These are phyloP conservation scores for Trichomonascaceae sp. DNA, from an alignment of 1,139 yeast genomes.

Conservation along the genomic window DNA sequence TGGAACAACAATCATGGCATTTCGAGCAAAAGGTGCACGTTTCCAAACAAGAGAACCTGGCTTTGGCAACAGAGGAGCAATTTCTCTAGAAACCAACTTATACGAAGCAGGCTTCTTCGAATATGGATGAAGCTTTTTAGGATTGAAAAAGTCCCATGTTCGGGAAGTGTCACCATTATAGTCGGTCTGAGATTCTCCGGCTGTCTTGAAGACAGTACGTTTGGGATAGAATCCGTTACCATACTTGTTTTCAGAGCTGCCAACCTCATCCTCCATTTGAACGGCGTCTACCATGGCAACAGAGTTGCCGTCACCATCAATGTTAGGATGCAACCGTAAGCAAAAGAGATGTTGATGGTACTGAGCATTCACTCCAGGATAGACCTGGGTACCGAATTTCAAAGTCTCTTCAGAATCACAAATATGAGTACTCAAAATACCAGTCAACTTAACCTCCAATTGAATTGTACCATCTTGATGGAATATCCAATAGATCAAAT, in stretches of 20 bases:
- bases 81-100: slow-evolving; percentile 71
- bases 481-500: slow-evolving; percentile 75
- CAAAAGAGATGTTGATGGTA: slow-evolving; percentile 81
- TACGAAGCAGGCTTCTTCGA: slow-evolving; percentile 72
- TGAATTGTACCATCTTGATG: slow-evolving; percentile 80
- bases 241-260: slow-evolving; percentile 25
- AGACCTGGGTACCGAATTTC: slow-evolving; percentile 75
- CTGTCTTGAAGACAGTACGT: slow-evolving; percentile 59
- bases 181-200: slow-evolving; percentile 59
- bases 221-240: slow-evolving; percentile 66
- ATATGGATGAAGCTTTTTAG: slow-evolving; percentile 56
- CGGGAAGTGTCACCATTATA: slow-evolving; percentile 57
- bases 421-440: slow-evolving; percentile 43
- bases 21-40: slow-evolving; percentile 76
- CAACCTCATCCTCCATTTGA: slow-evolving; percentile 44
- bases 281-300: slow-evolving; percentile 63
- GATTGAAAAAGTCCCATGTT: slow-evolving; percentile 77
- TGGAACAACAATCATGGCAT: slow-evolving; percentile 65
- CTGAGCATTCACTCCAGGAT: slow-evolving; percentile 77
- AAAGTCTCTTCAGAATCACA: slow-evolving; percentile 50
- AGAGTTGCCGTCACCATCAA: slow-evolving; percentile 79
- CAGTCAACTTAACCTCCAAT: slow-evolving; percentile 72
- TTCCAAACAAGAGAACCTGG: slow-evolving; percentile 69
- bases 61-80: slow-evolving; percentile 67
- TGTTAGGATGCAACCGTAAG: slow-evolving; percentile 72